These are phyloP conservation scores for Litchi chinensis DNA, from an alignment of 345 rosid genomes.

Conservation along the genomic window DNA sequence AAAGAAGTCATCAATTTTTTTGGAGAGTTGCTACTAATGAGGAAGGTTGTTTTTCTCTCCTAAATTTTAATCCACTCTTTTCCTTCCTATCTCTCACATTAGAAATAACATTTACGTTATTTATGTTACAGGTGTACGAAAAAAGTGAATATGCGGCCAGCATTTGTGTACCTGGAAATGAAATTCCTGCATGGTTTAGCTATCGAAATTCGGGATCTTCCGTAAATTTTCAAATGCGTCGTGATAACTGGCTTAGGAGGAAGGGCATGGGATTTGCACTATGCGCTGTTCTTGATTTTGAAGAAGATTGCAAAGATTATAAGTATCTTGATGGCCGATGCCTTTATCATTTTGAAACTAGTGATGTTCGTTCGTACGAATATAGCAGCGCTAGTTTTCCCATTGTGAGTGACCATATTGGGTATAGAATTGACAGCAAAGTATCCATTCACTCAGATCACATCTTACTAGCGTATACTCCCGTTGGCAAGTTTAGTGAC, in stretches of 20 bases:
- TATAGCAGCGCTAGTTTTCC: fast-evolving
- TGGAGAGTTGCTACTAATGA: background rate
- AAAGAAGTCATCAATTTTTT: background rate
- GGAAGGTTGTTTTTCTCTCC: no score
- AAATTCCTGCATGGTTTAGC: background rate
- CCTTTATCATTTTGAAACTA: background rate
- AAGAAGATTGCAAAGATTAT: background rate
- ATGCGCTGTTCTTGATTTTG: background rate
- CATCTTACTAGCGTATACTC: background rate
- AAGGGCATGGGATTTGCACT: background rate
- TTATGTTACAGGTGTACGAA: background rate
- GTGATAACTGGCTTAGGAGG: no score
- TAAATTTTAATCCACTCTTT: background rate
- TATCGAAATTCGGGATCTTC: conserved; percentile 1
- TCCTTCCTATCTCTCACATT: background rate
- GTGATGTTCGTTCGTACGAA: background rate
- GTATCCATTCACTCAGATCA: background rate
- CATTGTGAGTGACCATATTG: no score
- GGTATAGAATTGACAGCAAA: background rate
- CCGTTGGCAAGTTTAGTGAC: no score
- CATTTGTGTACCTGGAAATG: conserved; percentile 2
- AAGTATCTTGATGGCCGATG: background rate
- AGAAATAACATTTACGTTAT: no score
- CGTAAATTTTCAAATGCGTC: background rate
- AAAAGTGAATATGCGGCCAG: background rate